Evolutionary conservation across 139 green algal genomes (phyloP).

Genomic region (Chlamydomonas asymmetrica): DNA sequence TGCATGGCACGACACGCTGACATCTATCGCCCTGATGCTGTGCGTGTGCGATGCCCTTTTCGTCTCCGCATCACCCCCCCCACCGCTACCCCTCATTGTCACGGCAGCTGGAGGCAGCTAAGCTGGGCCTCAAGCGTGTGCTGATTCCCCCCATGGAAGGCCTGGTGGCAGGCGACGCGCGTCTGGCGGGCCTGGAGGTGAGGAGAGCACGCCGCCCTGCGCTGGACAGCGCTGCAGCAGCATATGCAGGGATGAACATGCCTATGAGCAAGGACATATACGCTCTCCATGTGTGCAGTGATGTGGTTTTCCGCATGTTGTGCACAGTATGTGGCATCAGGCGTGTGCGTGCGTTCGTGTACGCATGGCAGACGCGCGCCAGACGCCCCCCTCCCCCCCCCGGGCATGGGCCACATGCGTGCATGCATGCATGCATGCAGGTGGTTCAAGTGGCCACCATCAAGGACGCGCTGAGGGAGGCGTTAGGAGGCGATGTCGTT

Average conservation of each 20-base stretch:
- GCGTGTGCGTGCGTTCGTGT: constrained; percentile 2
- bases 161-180: background rate
- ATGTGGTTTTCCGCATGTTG: background rate
- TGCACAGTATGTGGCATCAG: background rate
- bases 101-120: constrained; percentile 28
- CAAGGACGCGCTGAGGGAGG: constrained; percentile 24
- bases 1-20: no score
- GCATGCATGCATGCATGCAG: background rate
- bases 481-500: constrained; percentile 6
- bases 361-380: background rate
- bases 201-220: background rate
- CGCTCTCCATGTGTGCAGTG: background rate
- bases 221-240: background rate
- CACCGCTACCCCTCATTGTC: background rate
- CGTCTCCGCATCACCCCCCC: background rate
- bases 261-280: background rate
- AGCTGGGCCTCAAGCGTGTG: constrained; percentile 23
- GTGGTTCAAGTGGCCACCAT: constrained; percentile 9
- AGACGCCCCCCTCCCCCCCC: background rate
- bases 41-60: background rate
- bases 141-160: constrained; percentile 23
- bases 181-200: background rate
- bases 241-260: background rate
- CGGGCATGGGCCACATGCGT: background rate
- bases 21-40: background rate